Evolutionary conservation across 352 stramenopile species (phyloP).

Genomic region (Globisporangium parvum): DNA sequence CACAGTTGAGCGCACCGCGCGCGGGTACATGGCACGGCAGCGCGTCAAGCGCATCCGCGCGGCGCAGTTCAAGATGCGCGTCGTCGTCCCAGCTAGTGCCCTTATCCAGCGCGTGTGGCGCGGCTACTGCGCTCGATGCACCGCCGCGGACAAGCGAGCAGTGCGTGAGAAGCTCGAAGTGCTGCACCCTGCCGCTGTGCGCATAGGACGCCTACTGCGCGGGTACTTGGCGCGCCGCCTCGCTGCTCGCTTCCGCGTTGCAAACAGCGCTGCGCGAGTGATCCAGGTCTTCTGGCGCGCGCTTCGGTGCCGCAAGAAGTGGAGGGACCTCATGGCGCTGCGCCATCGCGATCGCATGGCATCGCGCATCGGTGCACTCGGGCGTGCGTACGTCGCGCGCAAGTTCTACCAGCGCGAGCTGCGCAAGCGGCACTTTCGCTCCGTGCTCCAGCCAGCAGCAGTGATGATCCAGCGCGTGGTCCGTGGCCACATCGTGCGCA

Average conservation of each 20-base stretch:
- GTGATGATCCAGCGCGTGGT: slow-evolving; percentile 65
- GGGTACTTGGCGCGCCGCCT: slow-evolving; percentile 47
- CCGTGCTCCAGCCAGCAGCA: slow-evolving; percentile 40
- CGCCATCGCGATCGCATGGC: slow-evolving; percentile 52
- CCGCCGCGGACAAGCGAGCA: slow-evolving; percentile 23
- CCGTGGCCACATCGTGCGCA: slow-evolving; percentile 51
- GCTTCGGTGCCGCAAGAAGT: slow-evolving; percentile 36
- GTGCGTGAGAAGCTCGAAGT: slow-evolving; percentile 26
- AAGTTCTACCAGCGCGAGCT: slow-evolving; percentile 50
- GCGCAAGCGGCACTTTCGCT: slow-evolving; percentile 29
- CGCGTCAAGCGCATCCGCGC: slow-evolving; percentile 34
- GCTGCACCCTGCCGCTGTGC: slow-evolving; percentile 39
- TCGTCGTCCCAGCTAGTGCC: slow-evolving; percentile 37
- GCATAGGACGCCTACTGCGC: slow-evolving; percentile 43
- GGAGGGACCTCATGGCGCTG: slow-evolving; percentile 41
- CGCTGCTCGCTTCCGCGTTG: slow-evolving; percentile 22
- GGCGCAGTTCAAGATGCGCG: slow-evolving; percentile 31
- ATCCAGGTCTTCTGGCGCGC: slow-evolving; percentile 56
- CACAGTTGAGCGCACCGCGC: slow-evolving; percentile 37
- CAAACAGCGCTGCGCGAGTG: slow-evolving; percentile 21
- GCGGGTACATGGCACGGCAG: slow-evolving; percentile 51
- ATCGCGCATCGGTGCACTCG: slow-evolving; percentile 52
- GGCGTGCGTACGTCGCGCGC: slow-evolving; percentile 47
- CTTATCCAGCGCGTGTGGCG: slow-evolving; percentile 56
- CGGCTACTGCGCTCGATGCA: slow-evolving; percentile 29